These are phyloP conservation scores for Boletus barrowsii DNA, from an alignment of 768 basidiomycete species.

Conservation along the genomic window DNA sequence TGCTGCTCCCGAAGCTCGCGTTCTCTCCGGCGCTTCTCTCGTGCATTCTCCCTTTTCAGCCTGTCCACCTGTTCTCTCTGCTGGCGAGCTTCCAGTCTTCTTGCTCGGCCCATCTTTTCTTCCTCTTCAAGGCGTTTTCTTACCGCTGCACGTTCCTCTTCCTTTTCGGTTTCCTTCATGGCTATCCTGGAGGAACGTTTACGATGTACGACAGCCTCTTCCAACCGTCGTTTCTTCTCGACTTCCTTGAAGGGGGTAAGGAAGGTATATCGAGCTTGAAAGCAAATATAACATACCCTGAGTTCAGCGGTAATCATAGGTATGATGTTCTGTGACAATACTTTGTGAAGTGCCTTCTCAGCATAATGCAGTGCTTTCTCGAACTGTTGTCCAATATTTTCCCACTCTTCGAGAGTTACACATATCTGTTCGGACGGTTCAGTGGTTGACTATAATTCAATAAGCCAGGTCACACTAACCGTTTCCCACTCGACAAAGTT, in stretches of 20 bases:
- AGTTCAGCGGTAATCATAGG: constrained; percentile 69
- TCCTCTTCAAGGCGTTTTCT: constrained; percentile 61
- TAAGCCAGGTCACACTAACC: constrained; percentile 42
- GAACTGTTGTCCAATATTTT: constrained; percentile 71
- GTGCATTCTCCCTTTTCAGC: constrained; percentile 51
- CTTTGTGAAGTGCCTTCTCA: constrained; percentile 76
- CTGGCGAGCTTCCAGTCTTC: constrained; percentile 53
- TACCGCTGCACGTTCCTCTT: constrained; percentile 64
- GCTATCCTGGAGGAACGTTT: constrained; percentile 92
- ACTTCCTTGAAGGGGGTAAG: constrained; percentile 46
- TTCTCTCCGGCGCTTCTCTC: constrained; percentile 47
- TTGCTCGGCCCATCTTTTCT: constrained; percentile 62
- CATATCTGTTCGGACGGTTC: constrained; percentile 57
- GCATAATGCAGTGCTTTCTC: constrained; percentile 72
- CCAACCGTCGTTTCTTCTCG: constrained; percentile 57
- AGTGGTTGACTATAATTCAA: not conserved
- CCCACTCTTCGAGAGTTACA: constrained; percentile 82
- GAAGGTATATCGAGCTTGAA: not conserved
- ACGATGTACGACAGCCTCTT: constrained; percentile 76
- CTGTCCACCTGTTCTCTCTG: constrained; percentile 58
- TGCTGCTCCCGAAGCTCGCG: constrained; percentile 31
- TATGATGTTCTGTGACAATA: constrained; percentile 61
- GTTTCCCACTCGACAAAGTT: constrained; percentile 91
- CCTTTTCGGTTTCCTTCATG: constrained; percentile 73
- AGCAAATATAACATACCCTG: constrained; percentile 39